Evolutionary conservation across 1,284 basidiomycete species (phyloP), one percentile per base, ranked within the genome.

Genomic region (Ceratobasidium theobromae): DNA sequence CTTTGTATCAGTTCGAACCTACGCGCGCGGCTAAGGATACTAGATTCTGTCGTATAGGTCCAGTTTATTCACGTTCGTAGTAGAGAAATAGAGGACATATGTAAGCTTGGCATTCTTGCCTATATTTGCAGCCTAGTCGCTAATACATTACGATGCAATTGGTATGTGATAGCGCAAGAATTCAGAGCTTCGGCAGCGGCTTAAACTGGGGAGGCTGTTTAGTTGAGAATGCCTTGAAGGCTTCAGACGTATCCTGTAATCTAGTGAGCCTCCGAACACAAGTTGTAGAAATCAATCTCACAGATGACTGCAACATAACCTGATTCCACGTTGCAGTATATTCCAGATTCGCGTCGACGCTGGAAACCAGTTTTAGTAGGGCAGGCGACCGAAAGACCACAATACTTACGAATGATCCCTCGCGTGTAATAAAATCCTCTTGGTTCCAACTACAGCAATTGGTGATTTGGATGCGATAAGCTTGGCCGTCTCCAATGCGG

Each of bases 241-340:
- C 79, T 5, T 74, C 71, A 0, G 71, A 57, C 30, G 79, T 75
- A 70, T 80, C 79, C 76, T 77, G 60, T 30, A 30, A 1, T 33
- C 16, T n/a, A 51, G 27, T 28, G 4, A n/a, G 11, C 6, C 32
- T 38, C 8, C 35, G 18, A 28, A 21, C n/a, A 4, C 51, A 16
- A 14, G 25, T 62, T 32, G 11, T 35, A 4, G 18, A 68, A 25
- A 27, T 21, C 4, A 23, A 46, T 51, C 81, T 67, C 66, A 89
- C 90, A 69, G 81, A 76, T 1, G 89, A 87, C 76, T 93, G 86
- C 1, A 93, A 74, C 75, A 86, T 83, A 27, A 80, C 80, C 32
- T 81, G 77, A 74, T 93, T 94, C 91, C 92, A 93, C 0, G 83
- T 81, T 0, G 85, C 85, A 0, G 88, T 91, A 72, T 93, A 95